A percentile compares a stretch with the other conserved stretches of the same genome.
Evolutionary conservation across 1,139 yeast species (phyloP).

Genomic region (Yamadazyma atmosphaerica): DNA sequence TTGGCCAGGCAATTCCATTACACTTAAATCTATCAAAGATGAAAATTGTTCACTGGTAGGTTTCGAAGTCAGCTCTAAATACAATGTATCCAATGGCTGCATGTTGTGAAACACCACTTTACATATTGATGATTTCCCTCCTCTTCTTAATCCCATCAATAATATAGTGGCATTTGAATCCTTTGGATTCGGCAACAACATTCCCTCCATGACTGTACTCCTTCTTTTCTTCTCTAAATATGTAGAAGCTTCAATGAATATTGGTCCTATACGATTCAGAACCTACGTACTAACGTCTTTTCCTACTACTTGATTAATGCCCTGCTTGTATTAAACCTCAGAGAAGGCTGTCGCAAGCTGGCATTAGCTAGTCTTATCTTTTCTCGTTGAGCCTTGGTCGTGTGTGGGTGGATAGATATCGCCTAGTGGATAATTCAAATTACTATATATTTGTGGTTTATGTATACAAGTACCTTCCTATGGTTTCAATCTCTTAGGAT

Average conservation of each 20-base stretch:
- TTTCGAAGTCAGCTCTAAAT: slow-evolving; percentile 84
- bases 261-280: no score
- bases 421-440: no score
- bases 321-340: no score
- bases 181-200: slow-evolving; percentile 29
- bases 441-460: not conserved
- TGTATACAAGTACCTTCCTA: slow-evolving; percentile 19
- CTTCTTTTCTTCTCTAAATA: not conserved
- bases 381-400: not conserved
- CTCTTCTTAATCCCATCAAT: slow-evolving; percentile 79
- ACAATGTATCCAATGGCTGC: slow-evolving; percentile 93
- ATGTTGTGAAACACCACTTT: slow-evolving; percentile 94
- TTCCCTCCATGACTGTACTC: slow-evolving; percentile 29
- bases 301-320: no score
- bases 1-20: slow-evolving; percentile 97
- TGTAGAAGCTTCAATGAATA: no score
- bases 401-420: not conserved
- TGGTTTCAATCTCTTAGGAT: slow-evolving; percentile 93
- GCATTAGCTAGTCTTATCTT: not conserved
- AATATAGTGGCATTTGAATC: slow-evolving; percentile 71
- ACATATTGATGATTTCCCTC: slow-evolving; percentile 89
- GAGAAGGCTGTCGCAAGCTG: no score
- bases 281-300: no score
- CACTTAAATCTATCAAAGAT: slow-evolving; percentile 81
- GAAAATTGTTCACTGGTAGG: slow-evolving; percentile 80